A percentile compares a stretch with the other conserved stretches of the same genome.
Evolutionary conservation across 148 eudicot genomes (phyloP).

Genomic region (Gaultheria prostrata): DNA sequence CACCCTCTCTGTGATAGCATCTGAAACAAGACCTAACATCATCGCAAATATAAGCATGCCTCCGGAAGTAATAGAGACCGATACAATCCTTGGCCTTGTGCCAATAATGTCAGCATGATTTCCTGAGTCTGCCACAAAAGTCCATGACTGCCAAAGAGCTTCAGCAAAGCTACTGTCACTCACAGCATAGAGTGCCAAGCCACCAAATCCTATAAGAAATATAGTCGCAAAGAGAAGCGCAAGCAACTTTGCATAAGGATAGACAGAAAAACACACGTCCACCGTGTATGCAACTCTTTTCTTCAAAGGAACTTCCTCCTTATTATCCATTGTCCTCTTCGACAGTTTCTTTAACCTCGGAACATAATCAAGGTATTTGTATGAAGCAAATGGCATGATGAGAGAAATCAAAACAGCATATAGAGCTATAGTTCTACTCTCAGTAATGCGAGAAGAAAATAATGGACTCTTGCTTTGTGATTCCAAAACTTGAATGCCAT

Average conservation of each 20-base stretch:
- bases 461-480: constrained; percentile 29
- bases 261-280: constrained; percentile 87
- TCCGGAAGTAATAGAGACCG: constrained; percentile 80
- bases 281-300: constrained; percentile 85
- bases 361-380: constrained; percentile 67
- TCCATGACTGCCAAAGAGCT: constrained; percentile 96
- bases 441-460: constrained; percentile 26
- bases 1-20: constrained; percentile 93
- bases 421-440: constrained; percentile 52
- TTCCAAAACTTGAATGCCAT: constrained; percentile 25
- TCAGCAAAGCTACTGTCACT: constrained; percentile 73
- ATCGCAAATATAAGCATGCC: constrained; percentile 97
- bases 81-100: constrained; percentile 78
- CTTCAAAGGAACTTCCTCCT: constrained; percentile 79
- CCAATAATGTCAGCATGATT: constrained; percentile 94
- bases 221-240: constrained; percentile 85
- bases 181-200: constrained; percentile 80
- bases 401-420: constrained; percentile 57
- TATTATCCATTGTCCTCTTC: constrained; percentile 38
- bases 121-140: constrained; percentile 91
- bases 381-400: constrained; percentile 58
- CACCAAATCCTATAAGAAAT: constrained; percentile 89
- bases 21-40: constrained; percentile 98
- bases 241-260: constrained; percentile 92
- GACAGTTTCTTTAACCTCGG: constrained; percentile 48